Percentiles rank a stretch among this genome's conserved stretches.
phyloP scores from a whole-genome alignment of 495 filamentous ascomycete genomes.

The Jackrogersella minutella region DNA sequence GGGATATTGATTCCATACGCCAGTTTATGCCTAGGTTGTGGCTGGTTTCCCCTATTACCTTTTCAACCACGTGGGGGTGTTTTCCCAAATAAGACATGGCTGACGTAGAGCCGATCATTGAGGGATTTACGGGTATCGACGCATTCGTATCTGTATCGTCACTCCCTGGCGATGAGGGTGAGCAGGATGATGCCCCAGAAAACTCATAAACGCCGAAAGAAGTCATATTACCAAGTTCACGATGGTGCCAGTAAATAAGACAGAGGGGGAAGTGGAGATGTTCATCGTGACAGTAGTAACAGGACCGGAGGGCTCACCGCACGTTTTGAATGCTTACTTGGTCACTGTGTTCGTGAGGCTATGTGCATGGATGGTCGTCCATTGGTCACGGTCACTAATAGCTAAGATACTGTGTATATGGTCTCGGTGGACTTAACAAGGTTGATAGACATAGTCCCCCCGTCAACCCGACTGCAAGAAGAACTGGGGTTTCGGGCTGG shows the following conservation, averaged over 20 bases:
- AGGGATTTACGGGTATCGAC: not conserved
- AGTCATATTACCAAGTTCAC: conserved; percentile 2
- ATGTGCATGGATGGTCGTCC: not conserved
- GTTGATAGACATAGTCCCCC: not conserved
- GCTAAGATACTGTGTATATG: no score
- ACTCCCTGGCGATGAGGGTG: not conserved
- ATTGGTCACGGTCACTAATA: no score
- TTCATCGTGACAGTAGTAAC: not conserved
- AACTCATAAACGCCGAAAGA: not conserved
- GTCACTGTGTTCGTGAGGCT: not conserved
- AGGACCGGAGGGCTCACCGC: not conserved
- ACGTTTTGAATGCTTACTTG: not conserved
- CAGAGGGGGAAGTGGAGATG: not conserved
- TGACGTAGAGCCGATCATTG: conserved; percentile 5
- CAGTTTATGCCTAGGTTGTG: not conserved
- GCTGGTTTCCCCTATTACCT: conserved; percentile 4
- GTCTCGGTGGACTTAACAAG: not conserved
- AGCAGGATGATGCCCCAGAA: not conserved
- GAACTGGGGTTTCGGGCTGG: not conserved
- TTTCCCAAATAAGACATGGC: conserved; percentile 5
- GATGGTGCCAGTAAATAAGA: not conserved
- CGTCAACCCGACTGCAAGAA: not conserved
- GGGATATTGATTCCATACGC: not conserved
- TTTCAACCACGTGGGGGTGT: not conserved
- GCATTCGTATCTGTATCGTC: not conserved